phyloP scores from a whole-genome alignment of 2,329 filamentous ascomycete genomes.

The Cladosporium cucumerinum region DNA sequence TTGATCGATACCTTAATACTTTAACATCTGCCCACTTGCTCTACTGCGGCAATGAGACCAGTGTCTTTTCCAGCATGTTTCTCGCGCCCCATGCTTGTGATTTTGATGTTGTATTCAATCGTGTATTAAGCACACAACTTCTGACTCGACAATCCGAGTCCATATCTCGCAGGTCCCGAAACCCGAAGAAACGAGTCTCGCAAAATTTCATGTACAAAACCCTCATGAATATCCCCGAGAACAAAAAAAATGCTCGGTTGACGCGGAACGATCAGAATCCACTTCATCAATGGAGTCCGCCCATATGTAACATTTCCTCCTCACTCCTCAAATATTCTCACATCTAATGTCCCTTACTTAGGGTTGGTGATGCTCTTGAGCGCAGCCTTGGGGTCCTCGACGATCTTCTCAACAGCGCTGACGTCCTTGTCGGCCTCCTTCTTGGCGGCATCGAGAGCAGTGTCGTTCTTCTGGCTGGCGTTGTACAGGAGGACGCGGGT shows the following conservation, averaged over 20 bases:
- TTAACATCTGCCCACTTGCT: neutral
- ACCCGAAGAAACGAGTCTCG: neutral
- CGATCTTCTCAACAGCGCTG: conserved; percentile 33
- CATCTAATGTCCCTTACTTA: neutral
- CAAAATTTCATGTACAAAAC: conserved; percentile 9
- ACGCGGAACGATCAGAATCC: neutral
- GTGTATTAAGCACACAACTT: conserved; percentile 7
- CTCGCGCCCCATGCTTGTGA: neutral
- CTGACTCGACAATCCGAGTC: neutral
- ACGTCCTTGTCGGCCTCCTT: conserved; percentile 35
- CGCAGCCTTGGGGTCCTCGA: conserved; percentile 30
- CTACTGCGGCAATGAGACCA: neutral
- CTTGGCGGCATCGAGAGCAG: conserved; percentile 42
- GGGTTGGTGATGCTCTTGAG: conserved; percentile 17
- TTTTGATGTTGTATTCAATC: conserved; percentile 10
- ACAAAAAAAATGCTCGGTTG: neutral
- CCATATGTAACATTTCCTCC: conserved; percentile 10
- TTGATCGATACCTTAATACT: neutral
- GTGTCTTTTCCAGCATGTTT: neutral
- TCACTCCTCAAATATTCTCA: neutral
- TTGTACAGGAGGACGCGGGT: conserved; percentile 70
- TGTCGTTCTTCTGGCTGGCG: conserved; percentile 55
- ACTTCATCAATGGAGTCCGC: neutral
- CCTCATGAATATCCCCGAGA: neutral
- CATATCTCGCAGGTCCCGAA: neutral